These are phyloP conservation scores for Cladophialophora bantiana DNA, from an alignment of 2,329 filamentous ascomycete genomes.

Conservation along the genomic window DNA sequence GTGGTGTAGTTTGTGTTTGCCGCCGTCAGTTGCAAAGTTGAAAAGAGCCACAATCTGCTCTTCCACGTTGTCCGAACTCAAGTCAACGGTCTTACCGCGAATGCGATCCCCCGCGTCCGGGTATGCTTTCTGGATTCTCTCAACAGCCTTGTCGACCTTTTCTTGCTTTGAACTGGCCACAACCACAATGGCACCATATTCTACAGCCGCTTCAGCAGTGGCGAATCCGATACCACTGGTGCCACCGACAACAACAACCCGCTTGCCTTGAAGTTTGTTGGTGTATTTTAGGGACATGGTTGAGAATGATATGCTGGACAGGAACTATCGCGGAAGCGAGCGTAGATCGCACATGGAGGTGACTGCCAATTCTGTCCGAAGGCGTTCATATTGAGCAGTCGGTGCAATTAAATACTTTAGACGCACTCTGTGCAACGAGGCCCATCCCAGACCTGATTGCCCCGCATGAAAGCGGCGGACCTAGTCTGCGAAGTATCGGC, in stretches of 20 bases:
- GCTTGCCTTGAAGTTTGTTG: constrained; percentile 55
- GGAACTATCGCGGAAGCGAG: background rate
- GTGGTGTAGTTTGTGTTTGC: constrained; percentile 54
- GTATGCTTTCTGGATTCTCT: constrained; percentile 52
- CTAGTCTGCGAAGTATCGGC: no score
- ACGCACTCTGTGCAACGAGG: background rate
- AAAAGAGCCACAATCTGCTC: constrained; percentile 53
- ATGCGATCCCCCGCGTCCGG: constrained; percentile 46
- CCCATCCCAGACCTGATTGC: background rate
- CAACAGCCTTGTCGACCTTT: constrained; percentile 50
- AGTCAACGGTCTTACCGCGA: constrained; percentile 53
- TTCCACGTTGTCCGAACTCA: constrained; percentile 54
- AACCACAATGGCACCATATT: constrained; percentile 57
- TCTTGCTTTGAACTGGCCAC: constrained; percentile 54
- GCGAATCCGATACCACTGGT: constrained; percentile 61
- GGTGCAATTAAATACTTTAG: background rate
- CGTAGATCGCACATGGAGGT: background rate
- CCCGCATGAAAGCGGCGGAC: constrained; percentile 9
- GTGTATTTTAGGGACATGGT: constrained; percentile 40
- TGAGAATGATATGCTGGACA: background rate
- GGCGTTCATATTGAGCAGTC: background rate
- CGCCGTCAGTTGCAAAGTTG: constrained; percentile 44
- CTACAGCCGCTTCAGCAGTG: constrained; percentile 59
- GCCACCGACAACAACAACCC: constrained; percentile 61
- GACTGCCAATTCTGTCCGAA: background rate